Evolutionary conservation across 768 basidiomycete genomes (phyloP).

Genomic region (Suillus tomentosus): DNA sequence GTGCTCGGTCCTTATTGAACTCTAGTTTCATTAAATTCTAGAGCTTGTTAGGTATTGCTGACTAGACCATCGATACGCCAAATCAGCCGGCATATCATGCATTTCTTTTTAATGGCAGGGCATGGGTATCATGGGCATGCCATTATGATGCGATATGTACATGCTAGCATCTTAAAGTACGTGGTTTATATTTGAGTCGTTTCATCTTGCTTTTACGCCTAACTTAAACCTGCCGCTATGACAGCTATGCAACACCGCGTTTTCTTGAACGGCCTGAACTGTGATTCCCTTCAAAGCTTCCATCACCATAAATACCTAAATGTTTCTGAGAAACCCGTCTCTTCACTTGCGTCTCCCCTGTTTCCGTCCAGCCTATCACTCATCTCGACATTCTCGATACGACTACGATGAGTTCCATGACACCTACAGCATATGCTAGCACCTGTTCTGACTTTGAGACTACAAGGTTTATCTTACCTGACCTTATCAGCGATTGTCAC

Average conservation of each 20-base stretch:
- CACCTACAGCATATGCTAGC: constrained; percentile 27
- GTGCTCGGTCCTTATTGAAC: neutral
- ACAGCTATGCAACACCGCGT: constrained; percentile 1
- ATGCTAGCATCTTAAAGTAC: neutral
- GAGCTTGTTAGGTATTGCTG: neutral
- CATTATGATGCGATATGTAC: neutral
- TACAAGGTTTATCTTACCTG: constrained; percentile 39
- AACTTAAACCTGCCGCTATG: neutral
- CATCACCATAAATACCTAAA: constrained; percentile 27
- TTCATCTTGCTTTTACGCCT: neutral
- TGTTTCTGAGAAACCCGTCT: constrained; percentile 20
- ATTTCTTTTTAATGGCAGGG: too few relatives aligned
- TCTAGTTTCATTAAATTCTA: neutral
- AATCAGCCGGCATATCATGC: neutral
- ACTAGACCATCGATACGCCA: neutral
- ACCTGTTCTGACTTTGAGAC: constrained; percentile 8
- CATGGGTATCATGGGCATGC: neutral
- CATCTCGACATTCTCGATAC: neutral
- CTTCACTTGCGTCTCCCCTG: constrained; percentile 10
- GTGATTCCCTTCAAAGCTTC: neutral
- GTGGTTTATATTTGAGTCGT: neutral
- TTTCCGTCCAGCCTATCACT: constrained; percentile 21
- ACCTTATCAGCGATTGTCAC: constrained; percentile 41
- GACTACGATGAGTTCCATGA: constrained; percentile 19
- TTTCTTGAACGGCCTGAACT: neutral